phyloP scores from a whole-genome alignment of 495 filamentous ascomycete species.

The Filosporella fistucella region DNA sequence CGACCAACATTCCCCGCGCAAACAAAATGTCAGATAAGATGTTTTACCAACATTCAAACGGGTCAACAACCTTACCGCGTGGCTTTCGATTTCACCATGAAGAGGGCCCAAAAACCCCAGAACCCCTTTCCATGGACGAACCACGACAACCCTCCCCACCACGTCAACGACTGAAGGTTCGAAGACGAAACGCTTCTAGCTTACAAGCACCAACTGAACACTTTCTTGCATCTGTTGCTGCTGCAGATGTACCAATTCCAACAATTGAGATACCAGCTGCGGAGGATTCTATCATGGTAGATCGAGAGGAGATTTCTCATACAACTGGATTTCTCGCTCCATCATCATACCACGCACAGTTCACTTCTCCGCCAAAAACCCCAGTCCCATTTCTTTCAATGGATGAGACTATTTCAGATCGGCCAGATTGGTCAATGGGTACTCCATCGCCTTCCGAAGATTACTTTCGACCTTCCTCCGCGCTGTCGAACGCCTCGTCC shows the following conservation, averaged over 20 bases:
- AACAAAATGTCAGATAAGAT: conserved; percentile 10
- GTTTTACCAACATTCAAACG: conserved; percentile 30
- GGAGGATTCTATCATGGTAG: conserved; percentile 32
- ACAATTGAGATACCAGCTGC: conserved; percentile 39
- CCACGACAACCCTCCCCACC: conserved; percentile 18
- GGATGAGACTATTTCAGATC: conserved; percentile 2
- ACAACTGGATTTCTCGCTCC: conserved; percentile 18
- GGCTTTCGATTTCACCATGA: conserved; percentile 31
- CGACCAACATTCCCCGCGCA: too few relatives aligned
- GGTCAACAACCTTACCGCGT: conserved; percentile 34
- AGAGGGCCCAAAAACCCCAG: conserved; percentile 20
- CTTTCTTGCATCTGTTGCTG: conserved; percentile 51
- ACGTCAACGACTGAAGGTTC: conserved; percentile 20
- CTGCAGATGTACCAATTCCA: conserved; percentile 43
- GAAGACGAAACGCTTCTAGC: conserved; percentile 30
- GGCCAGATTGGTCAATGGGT: conserved; percentile 23
- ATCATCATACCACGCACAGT: conserved; percentile 2
- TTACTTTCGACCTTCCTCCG: conserved; percentile 14
- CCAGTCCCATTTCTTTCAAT: conserved; percentile 12
- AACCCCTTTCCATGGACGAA: conserved; percentile 13
- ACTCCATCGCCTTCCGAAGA: conserved; percentile 11
- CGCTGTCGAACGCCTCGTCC: conserved; percentile 21
- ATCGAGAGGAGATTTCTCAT: conserved; percentile 17
- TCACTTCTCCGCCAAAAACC: conserved; percentile 20
- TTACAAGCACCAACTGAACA: conserved; percentile 48